Evolutionary conservation across 1,139 yeast species (phyloP), one percentile per base, ranked within the genome.

Genomic region (Keqinozyma sinolaborantium): DNA sequence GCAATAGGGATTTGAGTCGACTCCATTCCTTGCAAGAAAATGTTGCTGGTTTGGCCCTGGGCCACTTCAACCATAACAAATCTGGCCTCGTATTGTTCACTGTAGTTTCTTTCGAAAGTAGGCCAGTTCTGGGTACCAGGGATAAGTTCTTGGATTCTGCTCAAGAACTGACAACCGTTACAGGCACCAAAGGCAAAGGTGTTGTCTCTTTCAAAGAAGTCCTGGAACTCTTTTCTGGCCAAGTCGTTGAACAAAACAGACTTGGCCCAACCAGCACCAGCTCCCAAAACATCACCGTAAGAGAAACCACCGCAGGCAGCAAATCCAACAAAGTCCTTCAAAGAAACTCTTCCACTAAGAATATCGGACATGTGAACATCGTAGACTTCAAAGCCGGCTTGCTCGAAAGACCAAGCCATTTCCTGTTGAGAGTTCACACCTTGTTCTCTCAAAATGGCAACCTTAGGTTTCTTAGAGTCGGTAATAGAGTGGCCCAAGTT

Each of bases 301-400:
- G 97, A 88, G 71, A 94, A 94, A 18, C 99, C 99, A 63, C 99
- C 99, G 65, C 98, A 94, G 4, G 98, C 98, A 33, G 97, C 98
- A 36, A 94, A 51, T 41, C 99, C 99, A 30, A 83, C 87, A 60
- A 92, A 94, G 30, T 78, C 82, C 48, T 77, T 80, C 45, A 94
- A 71, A n/a, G 79, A 60, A 25, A 83, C 82, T 48, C 69, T 71
- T 26, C 95, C 95, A 25, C 73, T 64, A 42, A 90, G 67, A 38
- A 94, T 75, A 57, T 94, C 99, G 11, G 95, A 78, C 98, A 94
- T 92, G 56, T 95, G 97, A 26, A 94, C 95, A 61, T 94, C 99
- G 38, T 86, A 79, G 11, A 88, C 77, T 20, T 81, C 88, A 57
- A 94, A 94, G 0, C 98, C 99, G 18, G 98, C 96, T 58, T 81